phyloP scores from a whole-genome alignment of 2,329 filamentous ascomycete species.

The Ramularia endophylla region DNA sequence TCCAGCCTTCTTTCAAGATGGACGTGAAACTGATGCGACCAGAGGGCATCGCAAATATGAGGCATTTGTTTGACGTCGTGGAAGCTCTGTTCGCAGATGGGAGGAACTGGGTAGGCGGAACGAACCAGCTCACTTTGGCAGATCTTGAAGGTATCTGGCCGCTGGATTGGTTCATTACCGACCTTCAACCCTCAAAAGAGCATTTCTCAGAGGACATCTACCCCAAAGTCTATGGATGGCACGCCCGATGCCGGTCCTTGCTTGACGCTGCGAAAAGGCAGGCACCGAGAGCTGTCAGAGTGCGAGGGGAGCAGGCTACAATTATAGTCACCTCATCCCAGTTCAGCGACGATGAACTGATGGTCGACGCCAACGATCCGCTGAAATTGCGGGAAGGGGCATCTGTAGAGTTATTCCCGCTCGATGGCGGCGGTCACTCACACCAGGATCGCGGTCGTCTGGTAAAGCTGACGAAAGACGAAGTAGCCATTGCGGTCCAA shows the following conservation, averaged over 20 bases:
- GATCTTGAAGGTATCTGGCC: constrained; percentile 55
- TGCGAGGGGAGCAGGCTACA: constrained; percentile 53
- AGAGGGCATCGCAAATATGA: constrained; percentile 53
- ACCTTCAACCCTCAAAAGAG: constrained; percentile 51
- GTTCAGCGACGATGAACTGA: constrained; percentile 42
- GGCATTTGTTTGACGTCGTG: constrained; percentile 50
- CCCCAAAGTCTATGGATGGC: constrained; percentile 59
- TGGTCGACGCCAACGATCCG: constrained; percentile 48
- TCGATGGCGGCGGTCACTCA: constrained; percentile 52
- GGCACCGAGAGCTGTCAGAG: constrained; percentile 35
- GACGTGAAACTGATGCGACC: constrained; percentile 41
- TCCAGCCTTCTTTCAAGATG: constrained; percentile 35
- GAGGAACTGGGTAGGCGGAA: constrained; percentile 57
- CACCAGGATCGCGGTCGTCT: constrained; percentile 55
- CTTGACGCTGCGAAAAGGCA: constrained; percentile 39
- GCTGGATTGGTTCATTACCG: constrained; percentile 54
- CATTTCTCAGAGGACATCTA: constrained; percentile 49
- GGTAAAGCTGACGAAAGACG: constrained; percentile 46
- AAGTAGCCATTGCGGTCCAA: constrained; percentile 54
- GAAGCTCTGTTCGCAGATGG: constrained; percentile 62
- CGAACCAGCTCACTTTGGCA: constrained; percentile 49
- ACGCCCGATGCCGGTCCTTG: constrained; percentile 52
- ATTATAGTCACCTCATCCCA: constrained; percentile 40
- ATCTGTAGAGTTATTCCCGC: constrained; percentile 54
- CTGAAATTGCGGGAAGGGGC: constrained; percentile 49